Base-by-base conservation (phyloP, 306 rosid genomes). In the Acacia acuminata region DNA sequence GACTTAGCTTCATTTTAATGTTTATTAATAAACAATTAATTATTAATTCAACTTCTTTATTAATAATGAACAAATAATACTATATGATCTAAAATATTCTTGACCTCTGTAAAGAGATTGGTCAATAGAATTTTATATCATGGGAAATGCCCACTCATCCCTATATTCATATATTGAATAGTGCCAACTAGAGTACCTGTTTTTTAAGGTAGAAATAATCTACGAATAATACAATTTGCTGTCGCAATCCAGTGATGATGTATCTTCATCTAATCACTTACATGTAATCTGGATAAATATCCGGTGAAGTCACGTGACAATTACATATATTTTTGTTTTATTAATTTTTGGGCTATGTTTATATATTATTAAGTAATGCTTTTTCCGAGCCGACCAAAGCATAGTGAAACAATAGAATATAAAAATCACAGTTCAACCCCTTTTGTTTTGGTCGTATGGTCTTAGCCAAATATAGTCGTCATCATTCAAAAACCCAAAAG, bases 231-330 rank as follows among this genome's bases (percentile, higher is more conserved):
- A 7, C 8, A 20, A 36, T 70, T 71, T 80, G 65, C 73, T 80
- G 73, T 56, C 58, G 76, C 73, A 50, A 53, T 68, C 76, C 55
- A 8, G 22, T 44, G 13, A 71, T 22, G 6, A 44, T 71, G 36
- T 71, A 11, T 43, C 5, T 70, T 76, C 65, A 68, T 65, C 14
- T 76, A 66, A 77, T 76, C 86, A 76, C 51, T 77, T 16, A 75
- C 51, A 65, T 64, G 36, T 75, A 75, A 87, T 84, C 80, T 79
- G 55, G 27, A 13, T 19, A 44, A 82, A 76, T 77, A 85, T 79
- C 58, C 10, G 85, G 66, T 85, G 86, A 87, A 72, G 86, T 87
- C 88, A 85, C 64, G 79, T 87, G 90, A 79, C 83, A 84, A 50
- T 61, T 11, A 25, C 36, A 75, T 30, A 82, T 82, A 75, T 71